Evolutionary conservation across 164 flowering plant genomes (phyloP).

Genomic region (Annona squamosa): DNA sequence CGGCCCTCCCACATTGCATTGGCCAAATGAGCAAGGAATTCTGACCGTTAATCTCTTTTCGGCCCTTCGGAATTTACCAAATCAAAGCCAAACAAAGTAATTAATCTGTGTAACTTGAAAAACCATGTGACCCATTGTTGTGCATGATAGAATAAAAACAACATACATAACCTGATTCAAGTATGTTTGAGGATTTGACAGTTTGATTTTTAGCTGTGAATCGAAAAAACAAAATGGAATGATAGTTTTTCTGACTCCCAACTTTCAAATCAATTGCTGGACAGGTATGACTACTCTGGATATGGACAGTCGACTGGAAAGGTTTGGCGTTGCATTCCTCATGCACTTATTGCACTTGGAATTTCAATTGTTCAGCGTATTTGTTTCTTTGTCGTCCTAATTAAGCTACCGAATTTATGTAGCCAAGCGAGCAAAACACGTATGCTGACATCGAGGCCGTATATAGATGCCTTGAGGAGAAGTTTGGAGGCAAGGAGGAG

Average conservation of each 20-base stretch:
- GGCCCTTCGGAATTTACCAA: too few relatives aligned
- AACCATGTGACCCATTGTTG: too few relatives aligned
- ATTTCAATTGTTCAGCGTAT: neutral
- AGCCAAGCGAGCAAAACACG: conserved; percentile 86
- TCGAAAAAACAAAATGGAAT: neutral
- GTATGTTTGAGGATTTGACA: too few relatives aligned
- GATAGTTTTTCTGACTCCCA: neutral
- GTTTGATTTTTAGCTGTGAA: too few relatives aligned
- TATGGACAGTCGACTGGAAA: conserved; percentile 89
- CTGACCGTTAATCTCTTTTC: too few relatives aligned
- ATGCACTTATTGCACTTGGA: neutral
- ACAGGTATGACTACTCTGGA: conserved; percentile 87
- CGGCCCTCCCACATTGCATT: too few relatives aligned
- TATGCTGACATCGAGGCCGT: conserved; percentile 87
- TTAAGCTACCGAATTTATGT: neutral
- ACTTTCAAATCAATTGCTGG: conserved; percentile 2
- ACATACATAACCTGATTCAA: too few relatives aligned
- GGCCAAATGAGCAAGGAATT: too few relatives aligned
- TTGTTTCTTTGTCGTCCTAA: too few relatives aligned
- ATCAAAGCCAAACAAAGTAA: too few relatives aligned
- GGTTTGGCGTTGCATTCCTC: conserved; percentile 31
- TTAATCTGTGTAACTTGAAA: too few relatives aligned
- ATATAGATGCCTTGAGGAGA: conserved; percentile 66
- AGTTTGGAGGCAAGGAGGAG: conserved; percentile 69
- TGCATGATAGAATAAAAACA: too few relatives aligned